Evolutionary conservation across 176 grass and related monocot genomes (phyloP).

Genomic region (Rhynchospora breviuscula): DNA sequence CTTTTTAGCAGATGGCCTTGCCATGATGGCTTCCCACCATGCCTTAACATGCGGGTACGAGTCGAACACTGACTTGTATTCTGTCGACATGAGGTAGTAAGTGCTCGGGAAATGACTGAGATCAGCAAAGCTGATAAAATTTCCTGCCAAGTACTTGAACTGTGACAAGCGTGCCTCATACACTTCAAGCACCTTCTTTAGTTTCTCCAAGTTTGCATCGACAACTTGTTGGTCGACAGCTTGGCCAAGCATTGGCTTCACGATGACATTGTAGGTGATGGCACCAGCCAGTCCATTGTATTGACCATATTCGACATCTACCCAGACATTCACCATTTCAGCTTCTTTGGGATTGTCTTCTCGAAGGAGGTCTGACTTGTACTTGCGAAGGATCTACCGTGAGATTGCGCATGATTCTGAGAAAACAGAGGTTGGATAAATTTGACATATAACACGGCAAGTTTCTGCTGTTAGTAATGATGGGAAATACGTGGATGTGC

Average conservation of each 20-base stretch:
- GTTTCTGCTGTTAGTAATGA: too few species aligned
- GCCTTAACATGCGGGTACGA: slow-evolving; percentile 37
- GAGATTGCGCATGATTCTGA: too few species aligned
- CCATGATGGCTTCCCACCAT: slow-evolving; percentile 27
- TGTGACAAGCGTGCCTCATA: slow-evolving; percentile 33
- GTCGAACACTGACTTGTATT: slow-evolving; percentile 27
- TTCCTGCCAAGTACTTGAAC: slow-evolving; percentile 36
- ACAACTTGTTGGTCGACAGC: slow-evolving; percentile 18
- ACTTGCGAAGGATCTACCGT: too few species aligned
- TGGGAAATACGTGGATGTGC: too few species aligned
- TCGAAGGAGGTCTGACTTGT: too few species aligned
- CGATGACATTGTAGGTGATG: slow-evolving; percentile 27
- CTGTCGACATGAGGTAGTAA: slow-evolving; percentile 14
- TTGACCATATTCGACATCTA: not conserved
- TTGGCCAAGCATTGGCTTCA: slow-evolving; percentile 1
- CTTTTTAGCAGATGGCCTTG: slow-evolving; percentile 16
- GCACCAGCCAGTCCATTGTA: slow-evolving; percentile 2
- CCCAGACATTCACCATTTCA: not conserved
- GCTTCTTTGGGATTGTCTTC: not conserved
- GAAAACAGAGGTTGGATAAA: not conserved
- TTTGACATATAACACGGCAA: not conserved
- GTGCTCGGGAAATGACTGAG: slow-evolving; percentile 32
- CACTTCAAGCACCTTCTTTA: slow-evolving; percentile 33
- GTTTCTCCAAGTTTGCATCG: slow-evolving; percentile 22
- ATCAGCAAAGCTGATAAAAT: slow-evolving; percentile 44